Base-by-base conservation (phyloP, 2,329 filamentous ascomycete genomes). In the Coniochaeta sp. region DNA sequence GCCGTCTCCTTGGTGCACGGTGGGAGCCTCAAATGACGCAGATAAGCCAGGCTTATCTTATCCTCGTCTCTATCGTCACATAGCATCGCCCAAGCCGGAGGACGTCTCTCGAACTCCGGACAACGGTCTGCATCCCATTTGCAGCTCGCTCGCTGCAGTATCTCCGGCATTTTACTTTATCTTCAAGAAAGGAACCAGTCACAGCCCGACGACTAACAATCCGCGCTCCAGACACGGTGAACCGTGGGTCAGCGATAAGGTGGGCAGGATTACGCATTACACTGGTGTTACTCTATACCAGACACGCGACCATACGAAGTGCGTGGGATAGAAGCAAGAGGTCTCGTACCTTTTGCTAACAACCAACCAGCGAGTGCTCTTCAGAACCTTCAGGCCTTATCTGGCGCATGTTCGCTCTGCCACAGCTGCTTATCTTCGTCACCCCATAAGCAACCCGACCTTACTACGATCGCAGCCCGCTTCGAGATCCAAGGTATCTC, bases 11-110 rank as follows among this genome's bases (percentile, higher is more conserved):
- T 61, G 9, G 42, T 52, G 47, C 7, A 26, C 22, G 19, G 42
- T 26, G n/a, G 52, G 16, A 56, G 62, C 65, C 61, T 60, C 75
- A 75, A 79, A 83, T 84, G 81, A 83, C 80, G 75, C 76, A 74
- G 77, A 82, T 81, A 81, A 81, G 77, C 74, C 74, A 77, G 72
- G 76, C 80, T 81, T 82, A 83, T 83, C 80, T 84, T 68, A 75
- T 81, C 71, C 75, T 81, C 66, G 75, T 73, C 71, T 78, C 79
- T 64, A 77, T 82, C 71, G 73, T 81, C 72, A 81, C 80, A 71
- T 81, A 81, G 38, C 54, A 40, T 30, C 30, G 26, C 55, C 34
- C 55, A 40, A 57, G 59, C 57, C 30, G 32, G 30, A 56, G 54
- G 10, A 38, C 54, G 6, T 17, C 47, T 14, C 47, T 28, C 14